These are phyloP conservation scores for Rasamsonia emersonii DNA, from an alignment of 2,329 filamentous ascomycete species.

Conservation along the genomic window DNA sequence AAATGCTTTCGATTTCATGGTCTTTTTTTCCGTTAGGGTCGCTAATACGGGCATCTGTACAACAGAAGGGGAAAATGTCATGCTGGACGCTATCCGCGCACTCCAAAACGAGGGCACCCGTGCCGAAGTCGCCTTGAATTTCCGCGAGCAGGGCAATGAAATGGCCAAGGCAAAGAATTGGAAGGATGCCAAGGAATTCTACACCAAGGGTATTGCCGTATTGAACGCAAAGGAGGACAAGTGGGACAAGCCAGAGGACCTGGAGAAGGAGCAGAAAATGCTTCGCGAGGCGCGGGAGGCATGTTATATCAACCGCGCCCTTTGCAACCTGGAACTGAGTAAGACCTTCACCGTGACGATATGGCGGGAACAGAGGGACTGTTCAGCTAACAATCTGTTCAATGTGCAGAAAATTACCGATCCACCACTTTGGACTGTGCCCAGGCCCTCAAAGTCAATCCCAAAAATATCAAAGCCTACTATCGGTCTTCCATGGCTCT, in stretches of 20 bases:
- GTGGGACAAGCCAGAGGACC: constrained; percentile 44
- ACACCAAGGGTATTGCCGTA: constrained; percentile 73
- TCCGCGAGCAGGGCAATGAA: constrained; percentile 90
- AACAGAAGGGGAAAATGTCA: constrained; percentile 61
- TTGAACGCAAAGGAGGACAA: constrained; percentile 55
- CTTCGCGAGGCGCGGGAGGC: constrained; percentile 62
- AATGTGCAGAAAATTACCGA: constrained; percentile 64
- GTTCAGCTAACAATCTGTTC: constrained; percentile 15
- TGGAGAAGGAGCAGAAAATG: constrained; percentile 50
- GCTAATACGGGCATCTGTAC: constrained; percentile 7
- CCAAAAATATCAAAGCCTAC: constrained; percentile 76
- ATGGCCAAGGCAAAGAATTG: constrained; percentile 65
- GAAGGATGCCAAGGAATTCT: constrained; percentile 83
- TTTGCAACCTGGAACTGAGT: constrained; percentile 80
- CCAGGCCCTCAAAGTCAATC: constrained; percentile 67
- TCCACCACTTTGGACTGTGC: constrained; percentile 80
- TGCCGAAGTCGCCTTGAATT: constrained; percentile 70
- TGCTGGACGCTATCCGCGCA: constrained; percentile 78
- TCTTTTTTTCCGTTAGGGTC: constrained; percentile 3
- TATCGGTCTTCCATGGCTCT: constrained; percentile 77
- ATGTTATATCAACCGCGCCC: constrained; percentile 76
- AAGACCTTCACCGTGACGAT: constrained; percentile 18
- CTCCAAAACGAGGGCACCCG: constrained; percentile 88
- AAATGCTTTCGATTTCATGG: constrained; percentile 4
- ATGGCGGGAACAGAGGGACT: not conserved